Conservation (phyloP, 148 eudicot species). For the Rhododendron ferrugineum region DNA sequence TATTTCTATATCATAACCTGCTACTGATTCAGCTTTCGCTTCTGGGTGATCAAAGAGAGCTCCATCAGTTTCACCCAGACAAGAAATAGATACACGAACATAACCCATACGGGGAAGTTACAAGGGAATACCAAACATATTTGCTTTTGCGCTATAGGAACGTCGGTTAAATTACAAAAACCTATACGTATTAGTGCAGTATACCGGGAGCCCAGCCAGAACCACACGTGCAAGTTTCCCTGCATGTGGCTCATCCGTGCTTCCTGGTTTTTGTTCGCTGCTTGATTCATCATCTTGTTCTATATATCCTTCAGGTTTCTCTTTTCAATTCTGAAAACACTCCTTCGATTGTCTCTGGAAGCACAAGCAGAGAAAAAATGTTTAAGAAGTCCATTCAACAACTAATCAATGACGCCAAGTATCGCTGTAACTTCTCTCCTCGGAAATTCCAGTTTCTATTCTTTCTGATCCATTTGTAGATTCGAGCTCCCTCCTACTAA, state of each 20-base stretch:
- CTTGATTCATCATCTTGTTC: background rate
- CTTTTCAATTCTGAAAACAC: background rate
- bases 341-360: background rate
- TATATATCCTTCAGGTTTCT: background rate
- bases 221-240: background rate
- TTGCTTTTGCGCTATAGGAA: background rate
- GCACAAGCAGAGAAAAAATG: background rate
- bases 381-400: background rate
- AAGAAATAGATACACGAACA: conserved; percentile 7
- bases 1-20: conserved; percentile 3
- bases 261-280: background rate
- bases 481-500: conserved; percentile 11
- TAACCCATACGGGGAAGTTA: background rate
- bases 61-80: conserved; percentile 21
- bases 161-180: background rate
- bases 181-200: background rate
- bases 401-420: background rate
- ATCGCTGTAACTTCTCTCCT: background rate
- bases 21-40: conserved; percentile 20
- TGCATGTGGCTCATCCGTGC: background rate
- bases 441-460: background rate
- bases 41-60: conserved; percentile 22
- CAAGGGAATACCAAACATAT: background rate
- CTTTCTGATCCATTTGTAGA: conserved; percentile 13
- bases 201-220: background rate